A percentile compares a stretch with the other conserved stretches of the same genome.
Conservation (phyloP, 2,329 filamentous ascomycete species). For the Cytospora piceicola region DNA sequence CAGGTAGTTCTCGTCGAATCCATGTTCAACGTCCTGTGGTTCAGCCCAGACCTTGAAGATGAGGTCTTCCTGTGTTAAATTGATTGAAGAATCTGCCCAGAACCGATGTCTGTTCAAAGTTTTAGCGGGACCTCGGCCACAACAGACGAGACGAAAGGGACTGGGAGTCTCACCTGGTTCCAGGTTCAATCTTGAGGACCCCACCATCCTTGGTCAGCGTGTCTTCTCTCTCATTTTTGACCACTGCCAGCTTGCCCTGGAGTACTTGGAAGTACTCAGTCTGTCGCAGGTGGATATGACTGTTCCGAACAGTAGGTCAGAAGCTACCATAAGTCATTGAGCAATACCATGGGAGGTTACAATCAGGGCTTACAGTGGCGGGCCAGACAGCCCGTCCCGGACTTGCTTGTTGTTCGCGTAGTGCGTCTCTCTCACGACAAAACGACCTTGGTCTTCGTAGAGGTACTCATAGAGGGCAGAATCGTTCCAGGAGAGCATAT, state of each 20-base stretch:
- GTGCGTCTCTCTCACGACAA: constrained; percentile 19
- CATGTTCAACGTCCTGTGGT: constrained; percentile 25
- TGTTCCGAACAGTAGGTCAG: background rate
- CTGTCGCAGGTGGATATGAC: constrained; percentile 26
- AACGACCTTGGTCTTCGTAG: background rate
- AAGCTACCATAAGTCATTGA: too few relatives aligned
- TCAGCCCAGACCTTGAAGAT: constrained; percentile 26
- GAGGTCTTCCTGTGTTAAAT: too few relatives aligned
- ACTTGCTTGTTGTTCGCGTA: constrained; percentile 11
- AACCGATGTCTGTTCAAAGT: too few relatives aligned
- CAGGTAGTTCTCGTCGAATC: constrained; percentile 28
- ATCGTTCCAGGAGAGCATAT: background rate
- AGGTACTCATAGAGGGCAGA: constrained; percentile 17
- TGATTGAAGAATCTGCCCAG: constrained; percentile 21
- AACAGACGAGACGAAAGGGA: too few relatives aligned
- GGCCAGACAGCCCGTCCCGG: constrained; percentile 18
- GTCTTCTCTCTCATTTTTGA: constrained; percentile 17
- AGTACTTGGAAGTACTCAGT: constrained; percentile 25
- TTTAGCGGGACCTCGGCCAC: too few relatives aligned
- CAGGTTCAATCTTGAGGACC: constrained; percentile 2
- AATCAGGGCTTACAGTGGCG: constrained; percentile 19
- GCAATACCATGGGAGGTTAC: too few relatives aligned
- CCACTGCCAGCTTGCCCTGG: constrained; percentile 23
- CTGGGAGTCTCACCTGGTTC: constrained; percentile 11
- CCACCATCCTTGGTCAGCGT: constrained; percentile 18